Evolutionary conservation across 2,329 filamentous ascomycete genomes (phyloP).

Genomic region (Calonectria henricotiae): DNA sequence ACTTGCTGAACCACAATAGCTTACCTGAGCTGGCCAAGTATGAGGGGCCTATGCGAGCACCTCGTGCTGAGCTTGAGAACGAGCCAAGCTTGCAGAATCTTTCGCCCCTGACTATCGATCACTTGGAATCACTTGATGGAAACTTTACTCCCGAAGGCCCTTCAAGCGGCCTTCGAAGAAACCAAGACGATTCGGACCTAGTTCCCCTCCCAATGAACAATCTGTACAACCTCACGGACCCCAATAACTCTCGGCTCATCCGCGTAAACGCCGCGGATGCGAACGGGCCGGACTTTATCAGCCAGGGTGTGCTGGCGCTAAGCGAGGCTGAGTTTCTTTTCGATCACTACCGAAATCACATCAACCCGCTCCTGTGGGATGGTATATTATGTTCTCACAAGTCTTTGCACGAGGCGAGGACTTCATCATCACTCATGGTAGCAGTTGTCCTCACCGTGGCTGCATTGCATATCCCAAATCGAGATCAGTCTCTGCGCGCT

Average conservation of each 20-base stretch:
- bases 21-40: neutral
- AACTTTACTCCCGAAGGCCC: slow-evolving; percentile 11
- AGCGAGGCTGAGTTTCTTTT: slow-evolving; percentile 1
- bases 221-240: slow-evolving; percentile 7
- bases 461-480: neutral
- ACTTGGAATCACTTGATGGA: neutral
- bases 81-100: neutral
- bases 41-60: neutral
- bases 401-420: neutral
- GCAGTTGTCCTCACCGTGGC: slow-evolving; percentile 9
- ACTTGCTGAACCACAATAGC: neutral
- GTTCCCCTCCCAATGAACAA: slow-evolving; percentile 14
- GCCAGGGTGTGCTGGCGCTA: neutral
- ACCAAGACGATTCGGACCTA: slow-evolving; percentile 1
- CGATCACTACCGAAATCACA: slow-evolving; percentile 1
- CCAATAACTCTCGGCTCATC: slow-evolving; percentile 2
- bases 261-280: slow-evolving; percentile 4
- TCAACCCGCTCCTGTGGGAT: slow-evolving; percentile 7
- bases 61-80: neutral
- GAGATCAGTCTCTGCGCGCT: neutral
- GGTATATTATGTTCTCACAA: slow-evolving; percentile 10
- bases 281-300: slow-evolving; percentile 4
- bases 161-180: neutral
- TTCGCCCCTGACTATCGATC: neutral
- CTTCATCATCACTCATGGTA: neutral